Base-by-base conservation (phyloP, 371 early-diverging fungal genomes). In the Rhizopus stolonifer region DNA sequence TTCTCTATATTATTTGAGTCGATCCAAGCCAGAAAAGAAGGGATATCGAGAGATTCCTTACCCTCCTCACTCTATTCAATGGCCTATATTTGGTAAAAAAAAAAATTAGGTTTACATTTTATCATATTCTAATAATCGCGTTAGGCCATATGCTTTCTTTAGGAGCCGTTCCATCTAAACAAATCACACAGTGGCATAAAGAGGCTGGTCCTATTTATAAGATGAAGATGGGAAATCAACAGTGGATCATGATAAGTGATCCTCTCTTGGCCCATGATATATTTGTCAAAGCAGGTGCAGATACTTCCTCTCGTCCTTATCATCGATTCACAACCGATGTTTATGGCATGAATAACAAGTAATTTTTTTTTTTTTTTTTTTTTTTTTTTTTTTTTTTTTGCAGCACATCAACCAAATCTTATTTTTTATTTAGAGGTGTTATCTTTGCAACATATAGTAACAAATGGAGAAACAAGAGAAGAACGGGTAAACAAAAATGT, bases 261-360 rank as follows among this genome's bases (percentile, higher is more conserved):
- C 61, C 61, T 23, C 10, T 19, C 9, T 22, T 61, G 5, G 56
- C 61, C 0, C 61, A 61, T 26, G 49, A 61, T 15, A 38, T 61
- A 5, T 56, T 56, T 47, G 56, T 61, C 13, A 48, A 39, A 1
- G 11, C 40, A 11, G 61, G 61, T 14, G 22, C 24, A 11, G 14
- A 21, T 14, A 49, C 52, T 6, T 56, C 52, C 1, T 29, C 47
- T 18, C 31, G 61, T 24, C 52, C 56, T n/a, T 31, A 50, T 32
- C 56, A 62, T n/a, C 34, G 46, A 11, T 62, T 48, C 34, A 47
- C 33, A 6, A 48, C 48, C 19, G 21, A 56, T 1, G 47, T 49
- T 8, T 60, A 56, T 33, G 46, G 54, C 26, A 38, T 40, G 24
- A 54, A 46, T 23, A 54, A 60, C 51, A 50, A 32, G 52, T 49